Evolutionary conservation across 169 alveolate species (phyloP).

Genomic region (Pseudocohnilembus persalinus): DNA sequence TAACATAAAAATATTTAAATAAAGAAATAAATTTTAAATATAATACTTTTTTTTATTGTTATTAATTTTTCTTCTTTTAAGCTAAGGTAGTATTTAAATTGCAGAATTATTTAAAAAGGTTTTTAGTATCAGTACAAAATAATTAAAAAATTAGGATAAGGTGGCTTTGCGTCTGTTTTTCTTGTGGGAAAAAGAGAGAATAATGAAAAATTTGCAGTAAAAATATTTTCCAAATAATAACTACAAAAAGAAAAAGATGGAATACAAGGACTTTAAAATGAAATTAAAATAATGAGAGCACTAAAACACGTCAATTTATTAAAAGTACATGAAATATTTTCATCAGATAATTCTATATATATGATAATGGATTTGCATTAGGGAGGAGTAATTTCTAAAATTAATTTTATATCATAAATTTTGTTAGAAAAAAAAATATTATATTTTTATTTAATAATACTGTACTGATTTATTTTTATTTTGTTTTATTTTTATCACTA

Average conservation of each 20-base stretch:
- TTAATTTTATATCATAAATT: constrained; percentile 43
- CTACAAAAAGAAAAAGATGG: constrained; percentile 38
- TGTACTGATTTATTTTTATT: not conserved
- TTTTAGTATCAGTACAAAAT: not conserved
- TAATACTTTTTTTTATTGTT: not conserved
- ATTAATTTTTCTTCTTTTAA: too few species aligned
- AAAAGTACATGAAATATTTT: constrained; percentile 78
- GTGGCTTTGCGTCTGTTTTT: not conserved
- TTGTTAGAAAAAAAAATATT: not conserved
- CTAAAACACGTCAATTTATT: constrained; percentile 51
- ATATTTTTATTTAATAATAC: not conserved
- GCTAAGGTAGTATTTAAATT: not conserved
- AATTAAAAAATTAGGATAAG: not conserved
- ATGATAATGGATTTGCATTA: constrained; percentile 66
- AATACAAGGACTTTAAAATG: constrained; percentile 38
- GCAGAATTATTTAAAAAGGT: not conserved
- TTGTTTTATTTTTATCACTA: not conserved
- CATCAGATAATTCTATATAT: constrained; percentile 73
- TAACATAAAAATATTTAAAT: not conserved
- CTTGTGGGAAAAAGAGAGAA: constrained; percentile 10
- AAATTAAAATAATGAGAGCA: constrained; percentile 45
- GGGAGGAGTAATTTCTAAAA: constrained; percentile 71
- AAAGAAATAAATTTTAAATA: too few species aligned
- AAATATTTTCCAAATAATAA: constrained; percentile 41
- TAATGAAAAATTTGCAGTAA: constrained; percentile 31